Base-by-base conservation (phyloP, 2,329 filamentous ascomycete genomes). In the Botrytis fragariae region DNA sequence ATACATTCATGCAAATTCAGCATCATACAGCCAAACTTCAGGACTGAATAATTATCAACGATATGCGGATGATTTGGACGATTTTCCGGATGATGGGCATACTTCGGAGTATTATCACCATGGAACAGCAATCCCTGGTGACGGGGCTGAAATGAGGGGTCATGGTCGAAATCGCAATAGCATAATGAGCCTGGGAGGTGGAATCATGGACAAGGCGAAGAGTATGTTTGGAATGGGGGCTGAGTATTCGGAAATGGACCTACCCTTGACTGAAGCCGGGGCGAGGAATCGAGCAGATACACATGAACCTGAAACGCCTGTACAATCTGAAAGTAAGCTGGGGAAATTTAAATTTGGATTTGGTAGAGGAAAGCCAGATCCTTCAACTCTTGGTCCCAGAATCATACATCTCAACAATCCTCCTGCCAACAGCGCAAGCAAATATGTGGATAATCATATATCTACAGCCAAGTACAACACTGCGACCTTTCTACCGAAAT, bases 401-500 rank as follows among this genome's bases (percentile, higher is more conserved):
- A 90, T 98, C 78, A 98, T 99, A 81, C 90, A 97, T 81, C 89
- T 99, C 81, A 99, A 99, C 87, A 98, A 99, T 81, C 92, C 95
- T 6, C 94, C 95, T 3, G 95, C 95, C 71, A 99, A 99, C 82
- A 88, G 92, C 62, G 87, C 87, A 69, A 95, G 95, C 85, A 97
- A 95, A 83, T 98, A 96, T 82, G 89, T 95, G 81, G 93, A 97
- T 87, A 99, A 99, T 81, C 94, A 98, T 83, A 92, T 99, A 76
- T 98, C 95, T 60, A 99, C 96, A 9, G 92, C 96, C 76, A 99
- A 99, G 84, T 99, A 99, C 88, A 99, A 98, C 82, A 79, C 94
- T 80, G 87, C 93, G 72, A 97, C 94, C 32, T 99, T 99, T 83
- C 81, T 98, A 29, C 96, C 96, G 69, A 99, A 99, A 83, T 99